Percentiles rank a stretch among this genome's conserved stretches.
Conservation (phyloP, 192 early-diverging fungal species). For the Rhizoclosmatium globosum region DNA sequence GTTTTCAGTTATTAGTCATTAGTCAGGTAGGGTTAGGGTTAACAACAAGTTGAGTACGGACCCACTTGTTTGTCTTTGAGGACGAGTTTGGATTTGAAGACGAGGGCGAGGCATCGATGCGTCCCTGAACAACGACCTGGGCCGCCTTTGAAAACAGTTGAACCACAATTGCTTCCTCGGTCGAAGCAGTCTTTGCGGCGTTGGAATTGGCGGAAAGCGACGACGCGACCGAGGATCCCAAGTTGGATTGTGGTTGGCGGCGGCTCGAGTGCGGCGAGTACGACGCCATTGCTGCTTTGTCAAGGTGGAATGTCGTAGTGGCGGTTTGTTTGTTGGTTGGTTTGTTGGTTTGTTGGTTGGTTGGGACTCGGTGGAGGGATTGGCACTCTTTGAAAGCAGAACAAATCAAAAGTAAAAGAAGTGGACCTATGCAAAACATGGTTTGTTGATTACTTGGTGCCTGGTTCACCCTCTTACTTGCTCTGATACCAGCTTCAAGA, state of each 20-base stretch:
- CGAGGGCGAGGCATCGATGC: not conserved
- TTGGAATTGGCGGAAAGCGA: not conserved
- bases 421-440: not conserved
- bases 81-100: not conserved
- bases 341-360: not conserved
- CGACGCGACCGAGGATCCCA: not conserved
- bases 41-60: not conserved
- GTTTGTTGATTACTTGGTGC: not conserved
- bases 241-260: not conserved
- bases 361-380: not conserved
- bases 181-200: not conserved
- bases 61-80: not conserved
- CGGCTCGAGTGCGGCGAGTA: not conserved
- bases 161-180: slow-evolving; percentile 44
- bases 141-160: slow-evolving; percentile 81
- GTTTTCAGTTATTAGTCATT: not conserved
- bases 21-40: no score
- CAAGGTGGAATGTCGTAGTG: not conserved
- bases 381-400: not conserved
- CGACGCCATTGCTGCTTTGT: not conserved
- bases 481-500: slow-evolving; percentile 55
- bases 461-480: not conserved
- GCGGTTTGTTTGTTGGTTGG: not conserved
- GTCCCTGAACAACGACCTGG: slow-evolving; percentile 74
- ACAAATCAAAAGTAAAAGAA: not conserved